phyloP scores from a whole-genome alignment of 2,329 filamentous ascomycete species.

The Claviceps digitariae region DNA sequence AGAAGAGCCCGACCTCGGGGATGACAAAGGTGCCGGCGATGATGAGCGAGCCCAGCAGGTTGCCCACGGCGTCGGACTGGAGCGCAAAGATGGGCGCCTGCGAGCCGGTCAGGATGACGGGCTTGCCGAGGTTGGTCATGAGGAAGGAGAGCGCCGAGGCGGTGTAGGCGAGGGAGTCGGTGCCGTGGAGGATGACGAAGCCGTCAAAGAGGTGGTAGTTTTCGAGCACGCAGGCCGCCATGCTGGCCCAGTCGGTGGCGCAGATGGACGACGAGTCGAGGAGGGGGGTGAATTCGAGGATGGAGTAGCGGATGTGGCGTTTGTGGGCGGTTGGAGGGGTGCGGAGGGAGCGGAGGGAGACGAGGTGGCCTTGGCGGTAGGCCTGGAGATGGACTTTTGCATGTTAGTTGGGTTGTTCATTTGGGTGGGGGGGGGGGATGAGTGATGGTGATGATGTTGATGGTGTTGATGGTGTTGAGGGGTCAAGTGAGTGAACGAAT shows the following conservation, averaged over 20 bases:
- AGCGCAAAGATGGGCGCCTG: conserved; percentile 81
- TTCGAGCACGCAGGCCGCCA: conserved; percentile 62
- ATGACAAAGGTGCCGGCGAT: conserved; percentile 88
- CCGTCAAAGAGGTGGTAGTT: conserved; percentile 86
- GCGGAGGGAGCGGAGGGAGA: conserved; percentile 53
- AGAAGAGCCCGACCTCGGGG: conserved; percentile 86
- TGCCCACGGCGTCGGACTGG: conserved; percentile 84
- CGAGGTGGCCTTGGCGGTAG: conserved; percentile 32
- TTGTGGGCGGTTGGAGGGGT: conserved; percentile 72
- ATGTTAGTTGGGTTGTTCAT: background rate
- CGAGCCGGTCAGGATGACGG: conserved; percentile 72
- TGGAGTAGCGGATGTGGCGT: conserved; percentile 68
- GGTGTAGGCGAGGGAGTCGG: conserved; percentile 80
- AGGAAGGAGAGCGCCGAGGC: conserved; percentile 87
- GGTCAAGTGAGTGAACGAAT: background rate
- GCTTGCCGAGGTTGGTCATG: conserved; percentile 81
- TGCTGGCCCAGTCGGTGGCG: conserved; percentile 72
- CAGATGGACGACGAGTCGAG: conserved; percentile 87
- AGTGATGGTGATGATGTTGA: background rate
- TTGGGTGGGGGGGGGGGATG: too few species aligned
- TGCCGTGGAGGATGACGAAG: conserved; percentile 83
- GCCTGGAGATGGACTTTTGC: conserved; percentile 32
- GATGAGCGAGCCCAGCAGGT: conserved; percentile 75
- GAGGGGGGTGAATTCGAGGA: conserved; percentile 71
- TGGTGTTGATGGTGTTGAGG: background rate